Conservation (phyloP, 139 green algal genomes). For the Chlamydomonas applanata region DNA sequence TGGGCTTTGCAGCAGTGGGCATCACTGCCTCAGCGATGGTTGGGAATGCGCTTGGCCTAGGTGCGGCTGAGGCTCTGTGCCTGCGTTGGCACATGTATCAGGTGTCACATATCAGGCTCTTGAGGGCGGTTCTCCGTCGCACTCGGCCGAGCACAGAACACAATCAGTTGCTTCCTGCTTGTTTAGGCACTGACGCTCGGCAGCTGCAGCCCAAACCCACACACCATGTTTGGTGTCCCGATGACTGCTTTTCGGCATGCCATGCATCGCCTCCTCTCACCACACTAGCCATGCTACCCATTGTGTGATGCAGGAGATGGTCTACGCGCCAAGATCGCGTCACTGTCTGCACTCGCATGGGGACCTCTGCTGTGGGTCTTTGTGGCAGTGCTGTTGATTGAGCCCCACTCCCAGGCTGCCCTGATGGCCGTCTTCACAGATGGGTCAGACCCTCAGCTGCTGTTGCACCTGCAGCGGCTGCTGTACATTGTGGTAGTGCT, state of each 20-base stretch:
- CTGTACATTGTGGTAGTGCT: constrained; percentile 46
- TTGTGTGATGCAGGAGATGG: constrained; percentile 8
- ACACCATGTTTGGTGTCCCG: no score
- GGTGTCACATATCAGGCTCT: no score
- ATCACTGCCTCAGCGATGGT: constrained; percentile 34
- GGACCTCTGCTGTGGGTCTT: constrained; percentile 42
- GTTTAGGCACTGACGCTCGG: no score
- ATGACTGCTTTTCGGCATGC: no score
- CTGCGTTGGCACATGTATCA: no score
- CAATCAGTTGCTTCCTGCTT: no score
- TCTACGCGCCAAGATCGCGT: constrained; percentile 9
- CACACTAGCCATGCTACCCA: not conserved
- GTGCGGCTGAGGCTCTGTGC: constrained; percentile 4
- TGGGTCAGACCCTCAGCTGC: constrained; percentile 26
- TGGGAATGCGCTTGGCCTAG: constrained; percentile 47
- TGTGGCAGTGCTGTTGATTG: constrained; percentile 28
- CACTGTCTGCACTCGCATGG: constrained; percentile 7
- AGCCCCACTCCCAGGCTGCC: constrained; percentile 24
- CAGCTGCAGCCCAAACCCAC: no score
- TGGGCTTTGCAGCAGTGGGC: constrained; percentile 33
- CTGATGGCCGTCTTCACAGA: constrained; percentile 48
- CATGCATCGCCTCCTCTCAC: no score
- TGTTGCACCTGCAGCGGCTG: constrained; percentile 38
- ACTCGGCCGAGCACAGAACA: not conserved
- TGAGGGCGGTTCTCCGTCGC: no score